Base-by-base conservation (phyloP, 2,329 filamentous ascomycete species). In the Aureobasidium leucospermi region DNA sequence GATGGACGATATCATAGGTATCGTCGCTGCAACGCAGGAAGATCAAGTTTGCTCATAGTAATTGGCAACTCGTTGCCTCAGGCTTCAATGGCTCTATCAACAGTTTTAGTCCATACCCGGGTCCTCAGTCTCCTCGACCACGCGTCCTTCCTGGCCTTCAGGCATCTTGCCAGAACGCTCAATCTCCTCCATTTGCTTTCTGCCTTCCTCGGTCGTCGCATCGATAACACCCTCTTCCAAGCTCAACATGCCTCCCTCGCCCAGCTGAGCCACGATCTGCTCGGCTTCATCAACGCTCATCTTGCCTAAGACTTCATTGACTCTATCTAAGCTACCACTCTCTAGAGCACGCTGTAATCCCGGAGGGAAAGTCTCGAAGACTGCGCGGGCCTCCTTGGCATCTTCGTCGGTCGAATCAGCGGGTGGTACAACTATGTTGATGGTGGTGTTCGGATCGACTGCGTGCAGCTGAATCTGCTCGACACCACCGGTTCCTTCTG, bases 401-500 rank as follows among this genome's bases (percentile, higher is more conserved):
- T 81, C 85, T 39, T 81, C 78, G 7, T 76, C 76, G 1, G 83
- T 81, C 56, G 92, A 85, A 28, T 85, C 80, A 66, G 85, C 88
- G 28, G 87, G 79, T 11, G 94, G 93, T 15, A 96, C 87, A 58
- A 77, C 82, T 74, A 97, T 96, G 71, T 88, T 89, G 72, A 97
- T 96, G 60, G 87, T 85, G 0, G 92, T 96, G 58, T 88, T 88
- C 0, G 92, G 92, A 71, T 96, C 91, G n/a, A 99, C 92, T 13
- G 94, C 93, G 71, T 99, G 94, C 48, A 99, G 81, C 75, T 99
- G 95, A 66, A 99, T 99, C 74, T 96, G 93, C 77, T 99, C 94
- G 9, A 96, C 88, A 19, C 87, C 90, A 28, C 80, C 83, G 1
- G 75, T 75, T 7, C 78, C 77, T 19, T 78, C 78, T 6, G 76